These are phyloP conservation scores for Coelastrella sp. DNA, from an alignment of 139 green algal genomes.

Conservation along the genomic window DNA sequence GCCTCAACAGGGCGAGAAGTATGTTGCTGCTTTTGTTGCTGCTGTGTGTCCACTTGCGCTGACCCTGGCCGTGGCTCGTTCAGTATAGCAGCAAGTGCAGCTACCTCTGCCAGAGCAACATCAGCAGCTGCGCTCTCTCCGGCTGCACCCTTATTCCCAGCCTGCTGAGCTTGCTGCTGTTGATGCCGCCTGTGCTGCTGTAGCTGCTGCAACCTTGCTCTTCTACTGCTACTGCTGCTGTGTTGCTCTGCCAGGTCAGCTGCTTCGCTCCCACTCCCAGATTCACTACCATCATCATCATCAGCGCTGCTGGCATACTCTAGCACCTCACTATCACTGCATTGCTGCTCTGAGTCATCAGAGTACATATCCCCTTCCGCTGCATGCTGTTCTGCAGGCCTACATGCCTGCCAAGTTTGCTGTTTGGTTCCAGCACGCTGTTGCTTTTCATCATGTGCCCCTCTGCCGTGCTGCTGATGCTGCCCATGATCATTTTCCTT, in stretches of 20 bases:
- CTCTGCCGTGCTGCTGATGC: slow-evolving; percentile 3
- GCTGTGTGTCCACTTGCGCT: background rate
- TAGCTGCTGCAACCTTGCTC: background rate
- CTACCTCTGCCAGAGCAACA: slow-evolving; percentile 20
- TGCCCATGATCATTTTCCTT: slow-evolving; percentile 23
- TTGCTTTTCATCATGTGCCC: background rate
- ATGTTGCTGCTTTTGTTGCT: background rate
- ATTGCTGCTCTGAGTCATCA: background rate
- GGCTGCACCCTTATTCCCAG: background rate
- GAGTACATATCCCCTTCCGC: background rate
- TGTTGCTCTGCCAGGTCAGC: no score
- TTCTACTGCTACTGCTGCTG: no score
- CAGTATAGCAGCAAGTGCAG: slow-evolving; percentile 24
- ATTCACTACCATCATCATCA: background rate
- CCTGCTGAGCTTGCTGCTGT: background rate
- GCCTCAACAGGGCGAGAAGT: no score
- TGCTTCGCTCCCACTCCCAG: background rate
- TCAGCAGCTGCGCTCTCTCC: background rate
- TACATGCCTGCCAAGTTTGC: background rate
- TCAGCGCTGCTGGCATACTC: background rate
- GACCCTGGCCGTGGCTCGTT: background rate
- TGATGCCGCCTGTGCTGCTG: background rate
- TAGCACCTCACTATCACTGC: background rate
- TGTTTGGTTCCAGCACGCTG: background rate
- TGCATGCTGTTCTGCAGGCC: slow-evolving; percentile 10